Conservation (phyloP, 2,329 filamentous ascomycete genomes). For the Aspergillus awamori region DNA sequence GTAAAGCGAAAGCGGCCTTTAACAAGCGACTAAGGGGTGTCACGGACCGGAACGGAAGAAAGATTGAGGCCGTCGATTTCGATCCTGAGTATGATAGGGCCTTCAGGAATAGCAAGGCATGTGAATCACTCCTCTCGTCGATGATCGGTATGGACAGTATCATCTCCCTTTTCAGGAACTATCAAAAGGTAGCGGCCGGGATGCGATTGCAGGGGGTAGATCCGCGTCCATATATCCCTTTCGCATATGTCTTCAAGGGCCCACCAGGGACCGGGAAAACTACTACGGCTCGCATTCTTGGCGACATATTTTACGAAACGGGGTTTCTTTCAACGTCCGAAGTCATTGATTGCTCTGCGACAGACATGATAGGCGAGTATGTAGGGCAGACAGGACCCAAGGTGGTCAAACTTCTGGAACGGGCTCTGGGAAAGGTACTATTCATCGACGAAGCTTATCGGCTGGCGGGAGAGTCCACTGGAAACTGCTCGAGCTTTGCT, state of each 20-base stretch:
- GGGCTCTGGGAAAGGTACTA: conserved; percentile 63
- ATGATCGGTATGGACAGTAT: neutral
- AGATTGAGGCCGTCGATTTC: neutral
- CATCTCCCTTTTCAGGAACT: neutral
- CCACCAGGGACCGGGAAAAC: conserved; percentile 67
- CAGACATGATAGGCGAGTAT: conserved; percentile 67
- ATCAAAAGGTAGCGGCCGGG: neutral
- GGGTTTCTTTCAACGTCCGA: conserved; percentile 63
- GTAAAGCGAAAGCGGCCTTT: neutral
- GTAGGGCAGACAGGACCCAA: conserved; percentile 70
- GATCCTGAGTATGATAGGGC: neutral
- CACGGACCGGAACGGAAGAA: neutral
- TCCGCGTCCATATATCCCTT: neutral
- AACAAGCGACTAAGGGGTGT: neutral
- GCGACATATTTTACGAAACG: conserved; percentile 72
- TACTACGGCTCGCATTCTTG: conserved; percentile 68
- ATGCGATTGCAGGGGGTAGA: neutral
- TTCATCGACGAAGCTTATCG: conserved; percentile 72
- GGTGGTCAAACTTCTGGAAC: conserved; percentile 60
- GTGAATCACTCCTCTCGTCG: neutral
- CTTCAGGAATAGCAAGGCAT: neutral
- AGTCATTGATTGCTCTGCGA: conserved; percentile 66
- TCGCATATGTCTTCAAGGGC: conserved; percentile 12
- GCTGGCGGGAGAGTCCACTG: conserved; percentile 50
- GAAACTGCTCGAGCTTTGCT: neutral